Evolutionary conservation across 345 rosid species (phyloP).

Genomic region (Moricandia arvensis): DNA sequence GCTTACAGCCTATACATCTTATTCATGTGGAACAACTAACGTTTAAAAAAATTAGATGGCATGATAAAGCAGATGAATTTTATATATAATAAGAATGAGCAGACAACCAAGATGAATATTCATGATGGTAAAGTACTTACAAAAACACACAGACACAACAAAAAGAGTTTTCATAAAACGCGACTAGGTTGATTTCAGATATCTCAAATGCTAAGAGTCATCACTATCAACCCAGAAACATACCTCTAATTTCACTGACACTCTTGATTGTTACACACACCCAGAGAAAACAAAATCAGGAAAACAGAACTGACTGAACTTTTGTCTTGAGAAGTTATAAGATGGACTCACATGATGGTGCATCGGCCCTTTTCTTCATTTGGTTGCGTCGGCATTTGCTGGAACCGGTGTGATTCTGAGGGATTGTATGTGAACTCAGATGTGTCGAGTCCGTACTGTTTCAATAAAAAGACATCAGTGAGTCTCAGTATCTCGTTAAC

Average conservation of each 20-base stretch:
- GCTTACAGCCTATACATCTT: neutral
- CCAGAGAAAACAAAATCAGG: neutral
- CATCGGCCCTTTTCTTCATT: slow-evolving; percentile 84
- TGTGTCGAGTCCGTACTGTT: slow-evolving; percentile 91
- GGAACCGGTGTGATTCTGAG: slow-evolving; percentile 69
- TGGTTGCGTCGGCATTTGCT: slow-evolving; percentile 61
- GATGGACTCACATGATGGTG: slow-evolving; percentile 65
- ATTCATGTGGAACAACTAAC: neutral
- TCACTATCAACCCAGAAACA: slow-evolving; percentile 24
- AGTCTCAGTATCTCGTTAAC: neutral
- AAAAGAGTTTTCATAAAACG: slow-evolving; percentile 4
- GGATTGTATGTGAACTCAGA: slow-evolving; percentile 95
- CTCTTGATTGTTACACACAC: slow-evolving; percentile 29
- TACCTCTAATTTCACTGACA: slow-evolving; percentile 12
- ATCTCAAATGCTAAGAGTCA: slow-evolving; percentile 11
- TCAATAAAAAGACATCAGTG: slow-evolving; percentile 18
- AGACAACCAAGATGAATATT: slow-evolving; percentile 12
- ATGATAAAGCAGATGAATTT: slow-evolving; percentile 1
- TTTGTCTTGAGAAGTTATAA: neutral
- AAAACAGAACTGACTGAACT: neutral
- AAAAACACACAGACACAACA: slow-evolving; percentile 28
- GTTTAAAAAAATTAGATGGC: neutral
- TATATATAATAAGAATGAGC: slow-evolving; percentile 4
- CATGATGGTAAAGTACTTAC: slow-evolving; percentile 18
- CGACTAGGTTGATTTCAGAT: slow-evolving; percentile 19